Base-by-base conservation (phyloP, 2,329 filamentous ascomycete species). In the Fusarium marasasianum region DNA sequence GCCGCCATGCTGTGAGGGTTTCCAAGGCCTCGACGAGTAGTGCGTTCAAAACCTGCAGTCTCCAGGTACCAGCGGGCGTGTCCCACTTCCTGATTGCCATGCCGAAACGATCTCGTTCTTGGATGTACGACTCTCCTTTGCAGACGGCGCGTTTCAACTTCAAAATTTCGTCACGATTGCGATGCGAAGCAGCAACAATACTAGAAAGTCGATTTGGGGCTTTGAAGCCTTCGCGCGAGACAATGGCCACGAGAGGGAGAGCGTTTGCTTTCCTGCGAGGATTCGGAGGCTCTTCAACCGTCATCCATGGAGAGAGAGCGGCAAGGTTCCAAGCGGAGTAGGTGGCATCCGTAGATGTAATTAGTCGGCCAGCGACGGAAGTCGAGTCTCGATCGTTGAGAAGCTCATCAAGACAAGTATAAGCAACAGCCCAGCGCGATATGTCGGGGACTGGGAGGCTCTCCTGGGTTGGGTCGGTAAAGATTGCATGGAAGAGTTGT, bases 1-100 rank as follows among this genome's bases (percentile, higher is more conserved):
- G 58, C 6, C 82, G 76, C 59, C 83, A 84, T 11, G 75, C 82
- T 71, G 74, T 81, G 75, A 81, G 76, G 38, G 72, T 77, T 55
- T 85, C 81, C 78, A 87, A 81, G 13, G 91, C 85, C 62, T 95
- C 93, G 5, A 91, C 86, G 8, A 94, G 80, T 37, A 95, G 80
- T 8, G 91, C 88, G 76, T 90, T 93, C 13, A 95, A 79, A 10
- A 93, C 88, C 77, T 95, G 93, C 31, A 91, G 85, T 73, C 89
- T 88, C 94, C 94, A 97, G 61, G 90, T 88, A 17, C 87, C 86
- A 33, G 85, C 86, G 31, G 83, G 84, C 0, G 86, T 80, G 47
- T 95, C 92, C 93, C 93, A 95, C 44, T 84, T 84, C 8, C 93
- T 88, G 63, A 97, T 91, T 4, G 89, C 88, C 92, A 95, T 94